Evolutionary conservation across 495 filamentous ascomycete species (phyloP).

Genomic region (Penicillium soppii): DNA sequence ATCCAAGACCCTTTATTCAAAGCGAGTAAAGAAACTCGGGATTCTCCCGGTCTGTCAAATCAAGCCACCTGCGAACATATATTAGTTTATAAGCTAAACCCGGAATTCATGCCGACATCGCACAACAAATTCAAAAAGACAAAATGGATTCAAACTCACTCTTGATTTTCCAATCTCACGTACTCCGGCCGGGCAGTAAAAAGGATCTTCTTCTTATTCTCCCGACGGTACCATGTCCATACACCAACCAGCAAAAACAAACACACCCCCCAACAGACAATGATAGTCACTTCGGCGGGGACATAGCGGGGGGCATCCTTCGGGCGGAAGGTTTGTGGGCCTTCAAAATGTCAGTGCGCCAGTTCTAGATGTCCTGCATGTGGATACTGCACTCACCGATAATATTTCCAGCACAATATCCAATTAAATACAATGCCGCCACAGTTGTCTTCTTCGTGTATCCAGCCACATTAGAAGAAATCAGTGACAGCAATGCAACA

Average conservation of each 20-base stretch:
- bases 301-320: constrained; percentile 61
- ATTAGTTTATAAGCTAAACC: constrained; percentile 9
- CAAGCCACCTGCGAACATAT: constrained; percentile 39
- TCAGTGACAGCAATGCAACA: constrained; percentile 49
- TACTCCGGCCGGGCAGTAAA: constrained; percentile 56
- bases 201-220: constrained; percentile 62
- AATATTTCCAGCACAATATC: constrained; percentile 54
- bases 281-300: constrained; percentile 66
- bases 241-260: constrained; percentile 60
- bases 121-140: not conserved
- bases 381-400: constrained; percentile 39
- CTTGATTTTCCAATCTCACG: constrained; percentile 66
- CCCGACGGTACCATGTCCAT: constrained; percentile 56
- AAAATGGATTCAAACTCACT: constrained; percentile 32
- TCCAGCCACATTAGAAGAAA: constrained; percentile 65
- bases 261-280: constrained; percentile 60
- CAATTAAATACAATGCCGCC: constrained; percentile 67
- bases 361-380: not conserved
- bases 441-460: constrained; percentile 78
- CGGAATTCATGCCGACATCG: not conserved
- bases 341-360: constrained; percentile 17
- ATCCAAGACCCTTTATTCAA: too few species aligned
- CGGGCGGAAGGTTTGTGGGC: constrained; percentile 59
- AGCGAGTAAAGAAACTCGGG: constrained; percentile 41
- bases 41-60: constrained; percentile 55